Conservation (phyloP, 345 rosid genomes). For the Populus simonii region DNA sequence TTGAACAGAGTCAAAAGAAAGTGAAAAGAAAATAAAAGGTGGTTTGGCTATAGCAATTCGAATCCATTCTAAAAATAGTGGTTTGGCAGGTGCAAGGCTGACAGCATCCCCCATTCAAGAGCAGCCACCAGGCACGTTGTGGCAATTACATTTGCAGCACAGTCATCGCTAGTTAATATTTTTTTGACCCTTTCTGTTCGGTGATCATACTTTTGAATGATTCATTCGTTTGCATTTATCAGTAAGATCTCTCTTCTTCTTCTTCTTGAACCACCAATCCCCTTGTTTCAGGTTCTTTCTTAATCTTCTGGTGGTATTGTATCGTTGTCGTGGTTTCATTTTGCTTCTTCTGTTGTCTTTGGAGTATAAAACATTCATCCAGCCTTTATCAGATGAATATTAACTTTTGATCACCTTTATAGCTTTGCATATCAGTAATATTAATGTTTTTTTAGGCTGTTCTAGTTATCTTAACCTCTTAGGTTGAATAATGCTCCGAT, state of each 20-base stretch:
- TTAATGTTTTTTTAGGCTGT: background rate
- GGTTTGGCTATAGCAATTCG: too few species aligned
- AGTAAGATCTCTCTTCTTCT: background rate
- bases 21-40: too few species aligned
- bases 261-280: background rate
- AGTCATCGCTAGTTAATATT: background rate
- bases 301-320: background rate
- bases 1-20: too few species aligned
- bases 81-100: background rate
- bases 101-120: background rate
- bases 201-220: background rate
- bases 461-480: background rate
- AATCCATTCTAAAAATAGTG: too few species aligned
- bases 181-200: background rate
- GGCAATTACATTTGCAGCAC: background rate
- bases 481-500: background rate
- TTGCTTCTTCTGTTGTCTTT: background rate
- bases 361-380: background rate
- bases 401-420: background rate
- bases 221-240: background rate
- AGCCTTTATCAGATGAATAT: background rate
- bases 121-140: constrained; percentile 5
- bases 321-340: background rate
- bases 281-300: background rate
- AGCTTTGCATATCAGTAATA: background rate